These are phyloP conservation scores for Ceratobasidium sp. DNA, from an alignment of 1,284 basidiomycete species.

Conservation along the genomic window DNA sequence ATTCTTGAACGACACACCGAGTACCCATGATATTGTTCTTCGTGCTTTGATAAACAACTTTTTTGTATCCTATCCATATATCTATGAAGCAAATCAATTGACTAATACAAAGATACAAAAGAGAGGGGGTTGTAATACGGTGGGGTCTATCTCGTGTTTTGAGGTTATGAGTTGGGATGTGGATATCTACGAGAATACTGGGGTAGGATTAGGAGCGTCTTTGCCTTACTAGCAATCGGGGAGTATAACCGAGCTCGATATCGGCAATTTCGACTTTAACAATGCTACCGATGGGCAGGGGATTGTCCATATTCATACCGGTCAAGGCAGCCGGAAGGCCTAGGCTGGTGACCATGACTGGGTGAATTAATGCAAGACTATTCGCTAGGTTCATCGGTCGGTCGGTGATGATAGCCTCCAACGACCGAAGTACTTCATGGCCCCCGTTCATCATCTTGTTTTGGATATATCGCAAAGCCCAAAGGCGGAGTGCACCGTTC, in stretches of 20 bases:
- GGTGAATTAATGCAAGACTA: constrained; percentile 2
- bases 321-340: constrained; percentile 12
- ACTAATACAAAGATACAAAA: background rate
- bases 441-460: constrained; percentile 20
- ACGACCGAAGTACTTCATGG: constrained; percentile 6
- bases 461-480: constrained; percentile 32
- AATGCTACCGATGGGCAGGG: constrained; percentile 26
- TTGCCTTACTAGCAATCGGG: constrained; percentile 1
- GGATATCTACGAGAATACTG: background rate
- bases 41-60: constrained; percentile 10
- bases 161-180: background rate
- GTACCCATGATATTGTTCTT: background rate
- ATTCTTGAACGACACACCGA: constrained; percentile 25
- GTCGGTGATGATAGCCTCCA: constrained; percentile 16
- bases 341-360: constrained; percentile 19
- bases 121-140: background rate
- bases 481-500: constrained; percentile 25
- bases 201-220: background rate
- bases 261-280: constrained; percentile 16
- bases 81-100: background rate
- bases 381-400: constrained; percentile 5
- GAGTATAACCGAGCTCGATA: constrained; percentile 24
- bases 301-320: constrained; percentile 3
- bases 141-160: background rate
- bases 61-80: constrained; percentile 36